phyloP scores from a whole-genome alignment of 768 basidiomycete species.

The Termitomyces sp. region DNA sequence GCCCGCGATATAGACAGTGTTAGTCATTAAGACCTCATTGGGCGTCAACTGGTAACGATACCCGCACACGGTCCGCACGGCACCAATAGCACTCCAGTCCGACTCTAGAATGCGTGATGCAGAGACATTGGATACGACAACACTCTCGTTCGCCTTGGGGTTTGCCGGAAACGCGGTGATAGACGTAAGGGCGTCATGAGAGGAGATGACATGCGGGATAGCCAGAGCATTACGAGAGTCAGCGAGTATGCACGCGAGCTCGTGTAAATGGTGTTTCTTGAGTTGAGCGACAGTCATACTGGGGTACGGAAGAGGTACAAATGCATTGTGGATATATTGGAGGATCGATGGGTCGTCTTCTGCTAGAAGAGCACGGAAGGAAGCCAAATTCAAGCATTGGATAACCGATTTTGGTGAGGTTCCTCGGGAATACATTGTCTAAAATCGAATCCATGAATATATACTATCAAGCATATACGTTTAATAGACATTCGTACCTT shows the following conservation, averaged over 20 bases:
- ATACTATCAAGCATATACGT: neutral
- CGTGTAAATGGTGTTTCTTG: conserved; percentile 21
- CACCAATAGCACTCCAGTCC: conserved; percentile 31
- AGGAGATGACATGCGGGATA: conserved; percentile 23
- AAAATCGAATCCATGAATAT: neutral
- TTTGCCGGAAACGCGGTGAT: conserved; percentile 26
- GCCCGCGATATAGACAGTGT: conserved; percentile 32
- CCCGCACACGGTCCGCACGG: conserved; percentile 27
- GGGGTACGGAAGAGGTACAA: conserved; percentile 35
- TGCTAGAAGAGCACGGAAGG: conserved; percentile 25
- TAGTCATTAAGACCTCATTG: conserved; percentile 26
- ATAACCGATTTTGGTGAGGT: conserved; percentile 23
- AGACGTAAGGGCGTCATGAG: conserved; percentile 17
- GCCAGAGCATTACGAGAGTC: conserved; percentile 17
- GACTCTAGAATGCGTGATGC: conserved; percentile 33
- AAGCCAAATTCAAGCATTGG: conserved; percentile 32
- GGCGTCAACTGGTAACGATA: conserved; percentile 34
- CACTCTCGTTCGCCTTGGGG: conserved; percentile 27
- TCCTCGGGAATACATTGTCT: conserved; percentile 30
- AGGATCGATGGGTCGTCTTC: conserved; percentile 15
- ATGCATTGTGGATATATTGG: conserved; percentile 32
- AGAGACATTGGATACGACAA: conserved; percentile 34
- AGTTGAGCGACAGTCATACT: conserved; percentile 28
- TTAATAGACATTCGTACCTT: conserved; percentile 20
- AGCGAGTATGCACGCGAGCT: conserved; percentile 19